These are phyloP conservation scores for Termitomyces sp. DNA, from an alignment of 768 basidiomycete genomes.

Conservation along the genomic window DNA sequence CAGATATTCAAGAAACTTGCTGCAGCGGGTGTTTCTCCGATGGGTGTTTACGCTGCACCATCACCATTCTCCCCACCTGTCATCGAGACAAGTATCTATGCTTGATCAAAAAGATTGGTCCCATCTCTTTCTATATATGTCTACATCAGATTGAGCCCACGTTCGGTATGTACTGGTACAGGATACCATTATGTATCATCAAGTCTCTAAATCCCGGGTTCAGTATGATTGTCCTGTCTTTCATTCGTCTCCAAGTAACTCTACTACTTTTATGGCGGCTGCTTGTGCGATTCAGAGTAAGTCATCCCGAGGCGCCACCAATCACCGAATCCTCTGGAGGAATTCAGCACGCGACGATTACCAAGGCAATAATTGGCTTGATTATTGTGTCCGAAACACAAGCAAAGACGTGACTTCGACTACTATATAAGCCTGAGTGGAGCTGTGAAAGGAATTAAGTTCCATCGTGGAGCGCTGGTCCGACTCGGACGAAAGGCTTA, in stretches of 20 bases:
- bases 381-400: not conserved
- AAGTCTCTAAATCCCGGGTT: not conserved
- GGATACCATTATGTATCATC: not conserved
- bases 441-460: not conserved
- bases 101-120: constrained; percentile 1
- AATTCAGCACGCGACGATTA: not conserved
- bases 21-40: constrained; percentile 21
- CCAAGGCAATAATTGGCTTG: not conserved
- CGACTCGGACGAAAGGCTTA: not conserved
- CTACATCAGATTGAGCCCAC: not conserved
- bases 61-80: constrained; percentile 28
- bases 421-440: not conserved
- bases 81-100: constrained; percentile 20
- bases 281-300: not conserved
- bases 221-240: not conserved
- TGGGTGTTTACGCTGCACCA: constrained; percentile 26
- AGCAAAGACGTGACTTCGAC: not conserved
- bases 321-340: not conserved
- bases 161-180: constrained; percentile 3
- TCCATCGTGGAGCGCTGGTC: not conserved
- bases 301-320: not conserved
- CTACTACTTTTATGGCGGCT: not conserved
- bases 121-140: not conserved
- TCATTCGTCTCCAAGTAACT: not conserved
- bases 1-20: constrained; percentile 51